phyloP scores from a whole-genome alignment of 177 flowering plant genomes.

The Vitis hybrid region DNA sequence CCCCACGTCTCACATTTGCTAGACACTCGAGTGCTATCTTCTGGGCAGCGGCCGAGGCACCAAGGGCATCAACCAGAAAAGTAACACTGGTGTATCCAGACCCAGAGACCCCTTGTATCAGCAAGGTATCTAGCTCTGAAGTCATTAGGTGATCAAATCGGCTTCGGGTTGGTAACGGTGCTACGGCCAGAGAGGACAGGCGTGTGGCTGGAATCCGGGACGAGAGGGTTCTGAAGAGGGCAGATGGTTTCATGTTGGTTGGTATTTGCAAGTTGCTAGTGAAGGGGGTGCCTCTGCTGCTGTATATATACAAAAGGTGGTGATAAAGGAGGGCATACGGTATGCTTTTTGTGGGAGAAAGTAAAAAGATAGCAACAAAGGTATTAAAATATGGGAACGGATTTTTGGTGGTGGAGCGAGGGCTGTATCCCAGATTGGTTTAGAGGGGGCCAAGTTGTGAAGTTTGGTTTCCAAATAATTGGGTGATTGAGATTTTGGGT shows the following conservation, averaged over 20 bases:
- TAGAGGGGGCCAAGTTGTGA: no score
- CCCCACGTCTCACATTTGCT: background rate
- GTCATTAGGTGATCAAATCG: conserved; percentile 20
- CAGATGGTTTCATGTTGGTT: conserved; percentile 28
- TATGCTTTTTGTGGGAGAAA: no score
- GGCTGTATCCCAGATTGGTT: no score
- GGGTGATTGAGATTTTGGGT: background rate
- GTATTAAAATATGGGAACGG: no score
- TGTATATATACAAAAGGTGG: background rate
- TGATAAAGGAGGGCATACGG: background rate
- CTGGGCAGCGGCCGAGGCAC: conserved; percentile 21
- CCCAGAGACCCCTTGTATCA: background rate
- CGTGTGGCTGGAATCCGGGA: conserved; percentile 12
- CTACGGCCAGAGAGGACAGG: conserved; percentile 23
- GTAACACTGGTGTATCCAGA: conserved; percentile 3
- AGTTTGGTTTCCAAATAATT: background rate
- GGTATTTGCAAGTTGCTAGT: background rate
- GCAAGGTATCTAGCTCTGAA: conserved; percentile 18
- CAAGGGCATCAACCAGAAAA: conserved; percentile 27
- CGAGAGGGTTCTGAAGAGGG: conserved; percentile 28
- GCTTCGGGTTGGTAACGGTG: conserved; percentile 29
- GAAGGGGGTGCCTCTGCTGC: background rate
- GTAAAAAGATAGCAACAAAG: no score
- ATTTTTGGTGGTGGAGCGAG: no score
- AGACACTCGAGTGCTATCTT: conserved; percentile 19